Evolutionary conservation across 2,329 filamentous ascomycete genomes (phyloP).

Genomic region (Penicillium aurantiogriseum): DNA sequence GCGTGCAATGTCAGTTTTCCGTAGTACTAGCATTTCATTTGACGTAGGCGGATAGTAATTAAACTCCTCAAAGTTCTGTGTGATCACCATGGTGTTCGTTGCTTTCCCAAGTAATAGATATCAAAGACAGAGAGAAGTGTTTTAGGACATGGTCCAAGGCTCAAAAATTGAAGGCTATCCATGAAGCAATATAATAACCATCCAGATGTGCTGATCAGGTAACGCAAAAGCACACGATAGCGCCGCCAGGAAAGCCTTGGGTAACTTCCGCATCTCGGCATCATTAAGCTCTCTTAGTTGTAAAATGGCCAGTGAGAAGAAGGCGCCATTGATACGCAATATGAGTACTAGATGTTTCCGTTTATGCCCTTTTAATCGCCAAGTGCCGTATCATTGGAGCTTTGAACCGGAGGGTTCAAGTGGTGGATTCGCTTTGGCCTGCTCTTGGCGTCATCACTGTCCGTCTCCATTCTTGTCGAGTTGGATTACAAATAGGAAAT

Average conservation of each 20-base stretch:
- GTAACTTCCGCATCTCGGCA: neutral
- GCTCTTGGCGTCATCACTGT: neutral
- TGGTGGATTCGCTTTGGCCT: neutral
- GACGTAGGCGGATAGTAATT: too few relatives aligned
- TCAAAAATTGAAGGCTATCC: neutral
- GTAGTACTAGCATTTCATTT: too few relatives aligned
- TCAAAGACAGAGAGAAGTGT: neutral
- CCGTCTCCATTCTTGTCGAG: neutral
- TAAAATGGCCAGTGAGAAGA: neutral
- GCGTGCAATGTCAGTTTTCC: too few relatives aligned
- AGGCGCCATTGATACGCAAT: neutral
- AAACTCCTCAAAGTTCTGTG: conserved; percentile 26
- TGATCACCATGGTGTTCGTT: conserved; percentile 27
- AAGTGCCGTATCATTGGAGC: neutral
- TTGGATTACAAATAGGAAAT: neutral
- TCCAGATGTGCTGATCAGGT: too few relatives aligned
- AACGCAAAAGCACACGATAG: neutral
- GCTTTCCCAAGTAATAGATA: neutral
- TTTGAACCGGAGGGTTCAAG: neutral
- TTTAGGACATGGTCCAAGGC: neutral
- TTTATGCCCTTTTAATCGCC: neutral
- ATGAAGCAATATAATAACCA: neutral
- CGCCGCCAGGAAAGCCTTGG: neutral
- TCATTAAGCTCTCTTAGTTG: neutral
- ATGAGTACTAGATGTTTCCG: neutral